Evolutionary conservation across 495 filamentous ascomycete genomes (phyloP), one percentile per base, ranked within the genome.

Genomic region (Xylaria venustula): DNA sequence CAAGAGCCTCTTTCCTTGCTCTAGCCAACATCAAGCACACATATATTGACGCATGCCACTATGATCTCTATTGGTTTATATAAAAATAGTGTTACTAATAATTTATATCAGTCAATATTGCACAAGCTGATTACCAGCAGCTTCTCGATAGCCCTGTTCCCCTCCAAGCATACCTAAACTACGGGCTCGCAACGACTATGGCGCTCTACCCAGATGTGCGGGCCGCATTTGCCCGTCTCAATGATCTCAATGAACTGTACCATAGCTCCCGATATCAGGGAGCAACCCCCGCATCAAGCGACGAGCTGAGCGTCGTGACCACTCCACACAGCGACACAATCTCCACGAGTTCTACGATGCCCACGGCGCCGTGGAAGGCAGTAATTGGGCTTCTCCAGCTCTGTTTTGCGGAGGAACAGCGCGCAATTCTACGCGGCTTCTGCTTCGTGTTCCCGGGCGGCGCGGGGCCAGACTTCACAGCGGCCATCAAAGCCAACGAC

Each of bases 71-170:
- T 34, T 11, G 5, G 11, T 34, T 5, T 11, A 11, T 34, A 11
- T 34, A 11, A 11, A 5, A 34, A 11, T 11, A 34, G 7, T 7
- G 5, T 15, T 26, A 41, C 50, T 61, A 22, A 61, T 41, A 3
- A 23, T 1, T 19, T 23, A 20, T 4, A 34, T 12, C 11, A 61
- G 61, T 62, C 1, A 64, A 58, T 19, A 66, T 75, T 45, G 67
- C 61, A 0, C 46, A 63, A 55, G 56, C 65, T 42, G 63, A 64
- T 22, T 60, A 66, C 48, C 60, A 67, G 11, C 60, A 62, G 65
- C 45, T 75, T 11, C 62, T 75, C 37, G 61, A 68, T 17, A 70
- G 72, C 52, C 54, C 64, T 2, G 54, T 68, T 7, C 67, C 68
- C 1, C 17, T 74, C 14, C 64, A 60, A 15, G 22, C 53, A 26